Evolutionary conservation across 2,329 filamentous ascomycete species (phyloP), one percentile per base, ranked within the genome.

Genomic region (Xylariaceae sp.): DNA sequence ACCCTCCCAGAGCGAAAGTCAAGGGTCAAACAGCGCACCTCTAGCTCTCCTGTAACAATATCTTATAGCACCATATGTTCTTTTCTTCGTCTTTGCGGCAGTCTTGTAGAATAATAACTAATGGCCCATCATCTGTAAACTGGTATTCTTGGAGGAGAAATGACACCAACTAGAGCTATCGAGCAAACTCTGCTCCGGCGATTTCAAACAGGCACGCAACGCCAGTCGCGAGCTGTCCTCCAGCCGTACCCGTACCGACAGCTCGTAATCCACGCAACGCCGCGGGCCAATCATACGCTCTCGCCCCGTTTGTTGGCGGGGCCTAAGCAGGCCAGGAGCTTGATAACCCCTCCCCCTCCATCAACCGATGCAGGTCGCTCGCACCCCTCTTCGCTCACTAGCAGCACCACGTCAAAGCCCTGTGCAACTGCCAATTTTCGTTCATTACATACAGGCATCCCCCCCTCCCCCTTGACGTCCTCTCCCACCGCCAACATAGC

Each of bases 401-500:
- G 36, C 23, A 19, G 13, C 12, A 31, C 31, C 19, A 12, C 37
- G 17, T 29, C 19, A 14, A 35, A 34, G 24, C 24, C 34, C 34
- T 40, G 34, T 34, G 13, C 31, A 17, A 24, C 21, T 5, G 12
- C 33, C 19, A 45, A 50, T 46, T 46, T 49, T 50, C 31, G 28
- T 47, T 38, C 42, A 31, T 24, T 43, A 38, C 45, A 36, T 43
- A 51, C 46, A 11, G 31, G 27, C 34, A 12, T 34, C 41, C 34
- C 31, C 31, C 32, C 35, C 34, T 24, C 38, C 36, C 31, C 40
- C 44, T 32, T 44, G 15, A 34, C 34, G 33, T 29, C 33, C 34
- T 18, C 36, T 30, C 35, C 31, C 30, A 36, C 34, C 40, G 50
- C 30, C 59, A 68, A 61, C 59, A 72, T 72, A 65, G 65, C 73